Evolutionary conservation across 495 filamentous ascomycete genomes (phyloP).

Genomic region (Trichocladium uniseriatum): DNA sequence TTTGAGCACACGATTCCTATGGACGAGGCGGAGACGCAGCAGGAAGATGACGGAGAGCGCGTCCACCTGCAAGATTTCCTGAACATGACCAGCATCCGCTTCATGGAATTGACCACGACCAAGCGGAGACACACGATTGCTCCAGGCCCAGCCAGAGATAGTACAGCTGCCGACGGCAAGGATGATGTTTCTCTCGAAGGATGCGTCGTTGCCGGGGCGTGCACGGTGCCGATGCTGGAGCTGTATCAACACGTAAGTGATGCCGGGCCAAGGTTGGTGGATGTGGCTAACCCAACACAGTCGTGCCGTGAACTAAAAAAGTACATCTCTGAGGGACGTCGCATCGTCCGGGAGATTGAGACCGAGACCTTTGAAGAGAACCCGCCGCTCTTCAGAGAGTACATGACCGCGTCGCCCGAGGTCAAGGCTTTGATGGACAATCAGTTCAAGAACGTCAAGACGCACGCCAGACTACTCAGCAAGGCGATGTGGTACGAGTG

Average conservation of each 20-base stretch:
- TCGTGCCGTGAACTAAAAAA: conserved; percentile 90
- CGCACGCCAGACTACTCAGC: conserved; percentile 75
- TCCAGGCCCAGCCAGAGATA: conserved; percentile 39
- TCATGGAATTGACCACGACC: conserved; percentile 90
- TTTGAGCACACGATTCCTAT: conserved; percentile 34
- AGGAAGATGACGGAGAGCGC: conserved; percentile 46
- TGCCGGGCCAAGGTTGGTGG: not conserved
- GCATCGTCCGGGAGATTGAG: conserved; percentile 82
- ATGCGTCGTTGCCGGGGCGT: conserved; percentile 80
- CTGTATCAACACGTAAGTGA: conserved; percentile 79
- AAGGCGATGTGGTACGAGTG: conserved; percentile 97
- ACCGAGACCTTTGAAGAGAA: conserved; percentile 77
- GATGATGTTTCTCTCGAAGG: conserved; percentile 54
- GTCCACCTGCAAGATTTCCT: conserved; percentile 89
- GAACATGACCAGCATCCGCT: conserved; percentile 89
- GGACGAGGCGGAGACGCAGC: conserved; percentile 26
- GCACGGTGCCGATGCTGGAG: conserved; percentile 85
- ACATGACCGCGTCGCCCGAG: conserved; percentile 76
- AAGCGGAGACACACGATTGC: conserved; percentile 81
- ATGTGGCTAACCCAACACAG: conserved; percentile 28
- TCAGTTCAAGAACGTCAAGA: conserved; percentile 94
- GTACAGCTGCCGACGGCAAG: conserved; percentile 34
- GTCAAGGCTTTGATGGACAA: conserved; percentile 82
- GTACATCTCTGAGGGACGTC: conserved; percentile 84
- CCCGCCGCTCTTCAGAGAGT: conserved; percentile 84